phyloP scores from a whole-genome alignment of 2,329 filamentous ascomycete genomes.

The Claviceps fusiformis region DNA sequence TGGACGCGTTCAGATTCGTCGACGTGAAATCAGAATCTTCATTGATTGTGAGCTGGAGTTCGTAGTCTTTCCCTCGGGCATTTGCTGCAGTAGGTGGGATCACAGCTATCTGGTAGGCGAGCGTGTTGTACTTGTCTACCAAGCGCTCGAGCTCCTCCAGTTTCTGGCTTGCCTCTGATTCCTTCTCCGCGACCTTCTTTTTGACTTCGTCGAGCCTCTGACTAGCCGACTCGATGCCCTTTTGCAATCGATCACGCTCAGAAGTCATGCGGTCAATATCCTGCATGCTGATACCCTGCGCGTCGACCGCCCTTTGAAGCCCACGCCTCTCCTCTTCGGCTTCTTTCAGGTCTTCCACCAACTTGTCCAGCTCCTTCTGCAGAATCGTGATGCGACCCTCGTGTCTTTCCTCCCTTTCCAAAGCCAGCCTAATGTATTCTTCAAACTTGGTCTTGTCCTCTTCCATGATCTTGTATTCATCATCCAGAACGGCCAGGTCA shows the following conservation, averaged over 20 bases:
- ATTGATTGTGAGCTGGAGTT: conserved; percentile 71
- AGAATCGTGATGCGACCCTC: conserved; percentile 66
- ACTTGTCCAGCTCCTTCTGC: conserved; percentile 75
- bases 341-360: conserved; percentile 59
- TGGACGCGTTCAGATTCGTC: conserved; percentile 37
- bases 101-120: conserved; percentile 85
- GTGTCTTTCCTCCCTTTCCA: conserved; percentile 80
- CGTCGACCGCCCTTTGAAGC: conserved; percentile 77
- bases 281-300: conserved; percentile 88
- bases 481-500: conserved; percentile 70
- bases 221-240: conserved; percentile 64
- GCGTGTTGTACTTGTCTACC: conserved; percentile 83
- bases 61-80: conserved; percentile 72
- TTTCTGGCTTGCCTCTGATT: conserved; percentile 71
- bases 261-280: conserved; percentile 99
- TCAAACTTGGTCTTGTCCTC: conserved; percentile 93
- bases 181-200: conserved; percentile 69
- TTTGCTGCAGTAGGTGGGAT: conserved; percentile 77
- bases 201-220: conserved; percentile 74
- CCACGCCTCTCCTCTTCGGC: conserved; percentile 69
- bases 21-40: conserved; percentile 64
- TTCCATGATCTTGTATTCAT: conserved; percentile 84
- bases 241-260: conserved; percentile 86
- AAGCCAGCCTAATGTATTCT: conserved; percentile 76
- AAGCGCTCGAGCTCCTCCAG: conserved; percentile 86